Base-by-base conservation (phyloP, 306 rosid species). In the Senna tora region DNA sequence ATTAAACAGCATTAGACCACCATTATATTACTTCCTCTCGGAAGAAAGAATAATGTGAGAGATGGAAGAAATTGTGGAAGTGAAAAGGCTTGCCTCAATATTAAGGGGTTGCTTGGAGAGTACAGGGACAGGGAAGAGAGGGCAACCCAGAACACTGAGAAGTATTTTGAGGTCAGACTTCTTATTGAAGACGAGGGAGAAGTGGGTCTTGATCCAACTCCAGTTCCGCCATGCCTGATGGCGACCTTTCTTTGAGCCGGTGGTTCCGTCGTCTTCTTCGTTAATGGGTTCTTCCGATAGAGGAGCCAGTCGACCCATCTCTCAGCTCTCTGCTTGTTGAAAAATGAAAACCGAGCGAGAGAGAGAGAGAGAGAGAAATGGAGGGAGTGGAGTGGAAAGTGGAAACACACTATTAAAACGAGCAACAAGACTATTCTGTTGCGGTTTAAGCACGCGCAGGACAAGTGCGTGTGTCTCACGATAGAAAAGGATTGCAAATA, bases 101-200 rank as follows among this genome's bases (percentile, higher is more conserved):
- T 84, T 78, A 64, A 79, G 66, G 75, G 85, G 71, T 50, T 20
- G 73, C 34, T 84, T 74, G 57, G 81, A 85, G 43, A 75, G 87
- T 6, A 82, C 60, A 63, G 92, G 85, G 46, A 93, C 77, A 33
- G 97, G 98, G 50, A 89, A 91, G 49, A 94, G 96, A 71, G 97
- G 98, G 50, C 97, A 91, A 57, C 87, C 98, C 14, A 91, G 87
- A 74, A 94, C 97, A 75, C 97, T 86, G 36, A 94, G 94, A 15
- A 94, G 97, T 55, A 89, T 82, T 36, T 83, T 89, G 66, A 94
- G 84, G 82, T 94, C 84, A 5, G 97, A 81, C 75, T 87, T 87
- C 65, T 89, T 91, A 77, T 76, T 81, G 84, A 77, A 84, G 56
- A 75, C 82, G 65, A 84, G 86, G 39, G 90, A 74, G 56, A 93